Evolutionary conservation across 2,329 filamentous ascomycete species (phyloP).

Genomic region (Mollisiaceae sp.): DNA sequence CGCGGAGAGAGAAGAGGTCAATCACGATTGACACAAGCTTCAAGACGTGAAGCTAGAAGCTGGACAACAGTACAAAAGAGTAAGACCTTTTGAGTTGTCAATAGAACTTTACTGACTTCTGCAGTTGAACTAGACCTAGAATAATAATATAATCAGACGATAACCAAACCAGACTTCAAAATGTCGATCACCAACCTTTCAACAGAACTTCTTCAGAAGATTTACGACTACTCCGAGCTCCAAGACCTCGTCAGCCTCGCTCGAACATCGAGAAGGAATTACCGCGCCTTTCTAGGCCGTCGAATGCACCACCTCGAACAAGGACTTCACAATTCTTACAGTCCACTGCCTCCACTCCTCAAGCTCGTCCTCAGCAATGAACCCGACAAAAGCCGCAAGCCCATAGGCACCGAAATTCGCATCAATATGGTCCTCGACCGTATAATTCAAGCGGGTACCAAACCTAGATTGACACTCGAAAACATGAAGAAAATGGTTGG

Average conservation of each 20-base stretch:
- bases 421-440: constrained; percentile 36
- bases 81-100: constrained; percentile 11
- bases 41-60: constrained; percentile 25
- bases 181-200: constrained; percentile 40
- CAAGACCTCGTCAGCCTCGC: constrained; percentile 39
- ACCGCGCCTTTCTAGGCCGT: constrained; percentile 37
- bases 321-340: constrained; percentile 38
- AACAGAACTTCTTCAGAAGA: constrained; percentile 42
- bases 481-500: constrained; percentile 40
- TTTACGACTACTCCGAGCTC: constrained; percentile 38
- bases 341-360: constrained; percentile 37
- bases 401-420: constrained; percentile 40
- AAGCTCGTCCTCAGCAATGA: constrained; percentile 40
- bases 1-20: constrained; percentile 21
- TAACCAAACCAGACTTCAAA: constrained; percentile 21
- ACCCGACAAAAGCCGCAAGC: constrained; percentile 36
- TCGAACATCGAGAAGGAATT: constrained; percentile 38
- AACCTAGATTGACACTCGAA: constrained; percentile 36
- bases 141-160: constrained; percentile 14
- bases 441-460: constrained; percentile 30
- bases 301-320: constrained; percentile 35
- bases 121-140: constrained; percentile 19
- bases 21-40: constrained; percentile 27
- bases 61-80: constrained; percentile 25
- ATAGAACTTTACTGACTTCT: constrained; percentile 19